Base-by-base conservation (phyloP, 2,329 filamentous ascomycete genomes). In the Fusarium floridanum region DNA sequence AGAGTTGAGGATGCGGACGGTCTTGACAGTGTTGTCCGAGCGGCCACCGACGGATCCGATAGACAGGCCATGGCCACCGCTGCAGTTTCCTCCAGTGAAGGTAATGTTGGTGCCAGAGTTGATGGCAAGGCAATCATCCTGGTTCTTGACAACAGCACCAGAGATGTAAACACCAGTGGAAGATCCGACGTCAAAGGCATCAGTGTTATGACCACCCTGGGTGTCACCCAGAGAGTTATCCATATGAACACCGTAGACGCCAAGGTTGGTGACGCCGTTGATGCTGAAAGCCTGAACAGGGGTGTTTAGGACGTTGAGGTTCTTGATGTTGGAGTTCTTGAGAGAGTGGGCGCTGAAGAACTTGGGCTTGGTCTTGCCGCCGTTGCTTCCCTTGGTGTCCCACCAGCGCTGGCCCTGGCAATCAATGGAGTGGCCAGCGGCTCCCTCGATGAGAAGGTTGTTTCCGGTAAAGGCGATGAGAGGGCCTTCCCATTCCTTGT, bases 401-500 rank as follows among this genome's bases (percentile, higher is more conserved):
- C 91, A 93, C 87, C 88, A 92, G 34, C 83, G 80, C 11, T 85
- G 77, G 39, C 91, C 90, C 43, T 88, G 85, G 65, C 89, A 88
- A 76, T 93, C 84, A 61, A 93, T 86, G 20, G 70, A 84, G 85
- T 75, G 71, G 8, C 73, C 91, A 1, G 82, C 75, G 24, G 86
- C 86, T 56, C 88, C 89, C 10, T 84, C 84, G 43, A 92, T 84
- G 32, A 85, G 85, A 75, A 92, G 86, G 71, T 85, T 83, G 39
- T 81, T 88, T 45, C 91, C 92, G 1, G 88, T 88, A 71, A 93
- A 84, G 32, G 87, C 86, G 76, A 94, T 86, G 16, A 94, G 84
- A 53, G 91, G 91, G 0, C 92, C 91, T 2, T 81, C 80, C 91
- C 91, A 93, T 77, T 91, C 88, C 72, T 89, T 84, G 83, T 92